Base-by-base conservation (phyloP, 768 basidiomycete species). In the Mycena indigotica region DNA sequence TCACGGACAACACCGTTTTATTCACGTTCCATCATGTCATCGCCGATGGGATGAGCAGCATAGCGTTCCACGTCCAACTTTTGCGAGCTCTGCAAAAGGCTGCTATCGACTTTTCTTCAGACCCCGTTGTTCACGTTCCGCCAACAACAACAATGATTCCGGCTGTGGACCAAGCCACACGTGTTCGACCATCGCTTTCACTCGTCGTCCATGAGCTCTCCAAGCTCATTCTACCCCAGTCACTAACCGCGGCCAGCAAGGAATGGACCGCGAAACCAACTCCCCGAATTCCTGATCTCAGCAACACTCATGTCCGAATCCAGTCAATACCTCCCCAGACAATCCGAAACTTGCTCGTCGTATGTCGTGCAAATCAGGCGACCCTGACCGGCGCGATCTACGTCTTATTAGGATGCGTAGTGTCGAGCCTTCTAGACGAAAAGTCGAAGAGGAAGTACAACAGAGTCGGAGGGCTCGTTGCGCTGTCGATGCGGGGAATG, bases 11-110 rank as follows among this genome's bases (percentile, higher is more conserved):
- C 24, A 74, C 65, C 3, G 65, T 77, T 21, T 49, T 71, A 8
- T 74, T 76, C 50, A 69, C 66, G 26, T 74, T 66, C 56, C 73
- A 76, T 50, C 78, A 79, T 54, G 55, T 60, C 48, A 72, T 78
- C 46, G 73, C 70, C 2, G 78, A 79, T 53, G 78, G 76, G 2
- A 64, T 72, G 55, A 77, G 75, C 52, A 71, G 72, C 10, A 57
- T 72, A 28, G 71, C 73, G 0, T 75, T 77, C 52, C 78, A 77
- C 53, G 62, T 62, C 24, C 48, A 69, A 8, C 66, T 79, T 6
- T 50, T 72, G 13, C 38, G 58, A 2, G 70, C 73, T 1, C 66
- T 79, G 1, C 67, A 70, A 55, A 49, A 50, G n/a, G 8, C 28
- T 0, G 5, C n/a, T 5, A 10, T 5, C 21, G 21, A n/a, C 16